Evolutionary conservation across 2,329 filamentous ascomycete genomes (phyloP).

Genomic region (Orbilia brochopaga): DNA sequence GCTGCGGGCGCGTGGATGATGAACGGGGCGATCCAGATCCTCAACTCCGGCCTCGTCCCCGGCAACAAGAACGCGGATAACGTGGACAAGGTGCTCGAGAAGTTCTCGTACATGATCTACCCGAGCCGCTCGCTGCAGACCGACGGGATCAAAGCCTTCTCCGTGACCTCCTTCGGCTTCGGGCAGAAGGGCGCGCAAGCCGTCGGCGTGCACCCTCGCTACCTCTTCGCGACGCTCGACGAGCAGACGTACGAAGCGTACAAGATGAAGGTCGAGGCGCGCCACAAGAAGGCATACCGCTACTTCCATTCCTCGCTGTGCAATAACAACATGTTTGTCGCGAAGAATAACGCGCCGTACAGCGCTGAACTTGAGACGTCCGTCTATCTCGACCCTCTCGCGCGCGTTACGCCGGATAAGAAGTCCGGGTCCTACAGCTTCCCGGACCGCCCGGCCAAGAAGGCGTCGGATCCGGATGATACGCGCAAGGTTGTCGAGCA

Average conservation of each 20-base stretch:
- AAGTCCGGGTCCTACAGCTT: slow-evolving; percentile 81
- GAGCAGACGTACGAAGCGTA: slow-evolving; percentile 81
- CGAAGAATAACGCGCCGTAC: slow-evolving; percentile 91
- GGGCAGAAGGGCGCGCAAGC: slow-evolving; percentile 98
- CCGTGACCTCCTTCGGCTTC: slow-evolving; percentile 98
- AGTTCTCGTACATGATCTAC: slow-evolving; percentile 97
- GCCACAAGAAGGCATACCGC: slow-evolving; percentile 98
- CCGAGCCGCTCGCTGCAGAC: slow-evolving; percentile 95
- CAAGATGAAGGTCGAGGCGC: slow-evolving; percentile 82
- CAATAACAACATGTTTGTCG: slow-evolving; percentile 96
- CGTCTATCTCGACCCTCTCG: slow-evolving; percentile 92
- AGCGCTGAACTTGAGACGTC: slow-evolving; percentile 82
- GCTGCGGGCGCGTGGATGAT: slow-evolving; percentile 99
- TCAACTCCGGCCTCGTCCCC: slow-evolving; percentile 91
- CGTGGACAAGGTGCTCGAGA: slow-evolving; percentile 92
- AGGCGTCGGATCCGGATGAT: slow-evolving; percentile 66
- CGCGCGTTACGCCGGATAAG: slow-evolving; percentile 82
- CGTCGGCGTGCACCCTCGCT: slow-evolving; percentile 95
- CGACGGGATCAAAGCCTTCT: slow-evolving; percentile 97
- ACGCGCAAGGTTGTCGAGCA: slow-evolving; percentile 79
- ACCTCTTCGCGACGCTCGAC: slow-evolving; percentile 93
- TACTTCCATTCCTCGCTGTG: slow-evolving; percentile 98
- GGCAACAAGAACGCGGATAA: slow-evolving; percentile 99
- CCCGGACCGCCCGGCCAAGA: slow-evolving; percentile 72
- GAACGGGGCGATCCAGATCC: slow-evolving; percentile 94